Evolutionary conservation across 2,329 filamentous ascomycete genomes (phyloP), one percentile per base, ranked within the genome.

Genomic region (Colletotrichum sp.): DNA sequence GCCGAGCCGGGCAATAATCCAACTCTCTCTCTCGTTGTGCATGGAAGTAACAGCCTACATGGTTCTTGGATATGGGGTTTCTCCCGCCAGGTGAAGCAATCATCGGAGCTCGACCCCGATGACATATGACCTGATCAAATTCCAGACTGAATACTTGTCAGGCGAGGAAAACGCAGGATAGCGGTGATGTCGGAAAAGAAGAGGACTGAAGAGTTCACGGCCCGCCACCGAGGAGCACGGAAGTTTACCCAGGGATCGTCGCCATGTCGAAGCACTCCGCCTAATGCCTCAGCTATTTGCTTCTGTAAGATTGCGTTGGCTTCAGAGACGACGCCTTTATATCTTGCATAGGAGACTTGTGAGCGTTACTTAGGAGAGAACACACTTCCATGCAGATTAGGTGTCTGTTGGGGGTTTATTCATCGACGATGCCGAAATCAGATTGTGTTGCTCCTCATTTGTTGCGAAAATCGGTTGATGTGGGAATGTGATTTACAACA

Each of bases 331-430:
- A 4, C 11, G 2, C 18, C 43, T 47, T 47, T 21, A 47, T 21
- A 21, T 21, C 43, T 21, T 21, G 3, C 3, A 1, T 4, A 7
- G 43, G 7, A 21, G 11, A 5, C 43, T 4, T 13, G 6, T 7
- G 0, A 1, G 13, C 2, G 0, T 47, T 8, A 2, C 9, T 21
- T 21, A 9, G 31, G 6, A 0, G 43, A 47, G 9, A 4, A 21
- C 0, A 47, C 7, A 47, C 6, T 21, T 1, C 38, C 9, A 21
- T 6, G 0, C 38, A n/a, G 38, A 12, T 47, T 4, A 5, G n/a
- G 18, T 21, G 18, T 21, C 9, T 3, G 11, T 4, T 2, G 2
- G 18, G 18, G 18, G 8, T 6, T n/a, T 12, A n/a, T 47, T 12
- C 31, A n/a, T n/a, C 38, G 18, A n/a, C 8, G 38, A 47, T 9